These are phyloP conservation scores for Komagataella kurtzmanii DNA, from an alignment of 805 yeast species.

Conservation along the genomic window DNA sequence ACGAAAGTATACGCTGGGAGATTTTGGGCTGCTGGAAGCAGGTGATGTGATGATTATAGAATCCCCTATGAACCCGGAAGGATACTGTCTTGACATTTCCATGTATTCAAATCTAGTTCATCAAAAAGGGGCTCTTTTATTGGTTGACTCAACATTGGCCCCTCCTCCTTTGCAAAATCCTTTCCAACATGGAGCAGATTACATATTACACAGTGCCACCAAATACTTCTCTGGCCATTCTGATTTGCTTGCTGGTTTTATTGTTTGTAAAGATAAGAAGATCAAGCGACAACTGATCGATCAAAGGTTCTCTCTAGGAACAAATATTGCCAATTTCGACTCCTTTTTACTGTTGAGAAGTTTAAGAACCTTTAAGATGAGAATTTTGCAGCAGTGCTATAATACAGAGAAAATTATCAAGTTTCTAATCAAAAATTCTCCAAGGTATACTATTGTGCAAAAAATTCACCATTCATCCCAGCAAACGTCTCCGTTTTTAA, in stretches of 20 bases:
- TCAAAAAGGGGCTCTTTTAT: constrained; percentile 24
- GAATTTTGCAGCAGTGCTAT: constrained; percentile 31
- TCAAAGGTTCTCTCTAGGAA: constrained; percentile 33
- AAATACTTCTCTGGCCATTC: constrained; percentile 44
- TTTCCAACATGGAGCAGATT: constrained; percentile 36
- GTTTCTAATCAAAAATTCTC: constrained; percentile 20
- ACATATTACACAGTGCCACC: constrained; percentile 41
- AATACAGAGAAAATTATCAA: constrained; percentile 28
- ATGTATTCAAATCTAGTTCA: constrained; percentile 30
- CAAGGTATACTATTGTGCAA: constrained; percentile 19
- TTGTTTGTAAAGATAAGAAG: constrained; percentile 24
- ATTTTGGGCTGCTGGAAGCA: constrained; percentile 18
- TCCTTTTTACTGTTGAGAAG: constrained; percentile 32
- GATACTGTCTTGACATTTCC: constrained; percentile 26
- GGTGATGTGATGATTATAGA: constrained; percentile 36
- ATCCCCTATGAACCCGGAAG: constrained; percentile 43
- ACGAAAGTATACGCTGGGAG: constrained; percentile 19
- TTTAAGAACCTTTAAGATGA: constrained; percentile 35
- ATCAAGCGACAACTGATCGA: constrained; percentile 19
- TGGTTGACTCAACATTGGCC: constrained; percentile 43
- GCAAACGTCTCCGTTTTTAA: constrained; percentile 22
- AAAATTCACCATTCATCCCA: constrained; percentile 28
- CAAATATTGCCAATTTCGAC: constrained; percentile 39
- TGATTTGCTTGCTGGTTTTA: constrained; percentile 38
- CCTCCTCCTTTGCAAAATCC: constrained; percentile 45